A percentile compares a stretch with the other conserved stretches of the same genome.
Evolutionary conservation across 73 alveolate genomes (phyloP).

Genomic region (Paramecium octaurelia): DNA sequence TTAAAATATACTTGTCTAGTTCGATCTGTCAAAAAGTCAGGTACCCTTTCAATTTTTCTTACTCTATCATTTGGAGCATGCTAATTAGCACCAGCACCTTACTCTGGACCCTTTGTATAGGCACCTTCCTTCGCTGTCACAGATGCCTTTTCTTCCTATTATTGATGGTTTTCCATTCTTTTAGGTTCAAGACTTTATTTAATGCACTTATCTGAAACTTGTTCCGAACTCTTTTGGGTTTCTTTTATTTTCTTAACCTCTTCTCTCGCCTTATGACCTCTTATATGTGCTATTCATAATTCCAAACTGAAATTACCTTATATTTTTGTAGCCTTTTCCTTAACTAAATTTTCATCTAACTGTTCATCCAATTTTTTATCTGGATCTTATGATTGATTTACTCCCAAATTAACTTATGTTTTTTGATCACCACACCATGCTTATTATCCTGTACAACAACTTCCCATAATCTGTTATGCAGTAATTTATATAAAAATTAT

Average conservation of each 20-base stretch:
- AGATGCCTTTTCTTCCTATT: not conserved
- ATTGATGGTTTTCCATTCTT: not conserved
- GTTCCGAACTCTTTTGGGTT: not conserved
- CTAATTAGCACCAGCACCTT: not conserved
- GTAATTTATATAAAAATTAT: not conserved
- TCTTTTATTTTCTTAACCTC: not conserved
- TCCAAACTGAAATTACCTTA: not conserved
- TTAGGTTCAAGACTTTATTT: not conserved
- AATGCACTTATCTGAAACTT: not conserved
- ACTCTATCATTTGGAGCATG: constrained; percentile 40
- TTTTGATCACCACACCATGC: not conserved
- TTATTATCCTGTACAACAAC: constrained; percentile 26
- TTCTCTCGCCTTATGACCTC: constrained; percentile 9
- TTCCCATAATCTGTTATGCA: constrained; percentile 40
- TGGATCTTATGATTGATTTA: not conserved
- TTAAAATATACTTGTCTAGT: not conserved
- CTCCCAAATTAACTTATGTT: not conserved
- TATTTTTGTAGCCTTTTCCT: constrained; percentile 6
- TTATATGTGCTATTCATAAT: not conserved
- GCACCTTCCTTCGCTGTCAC: not conserved
- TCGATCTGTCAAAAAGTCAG: not conserved
- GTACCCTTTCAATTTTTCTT: not conserved
- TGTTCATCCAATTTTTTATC: not conserved
- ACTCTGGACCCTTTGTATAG: not conserved
- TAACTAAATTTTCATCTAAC: not conserved